Percentiles rank a stretch among this genome's conserved stretches.
Evolutionary conservation across 2,329 filamentous ascomycete species (phyloP).

Genomic region (Tolypocladium nubicola): DNA sequence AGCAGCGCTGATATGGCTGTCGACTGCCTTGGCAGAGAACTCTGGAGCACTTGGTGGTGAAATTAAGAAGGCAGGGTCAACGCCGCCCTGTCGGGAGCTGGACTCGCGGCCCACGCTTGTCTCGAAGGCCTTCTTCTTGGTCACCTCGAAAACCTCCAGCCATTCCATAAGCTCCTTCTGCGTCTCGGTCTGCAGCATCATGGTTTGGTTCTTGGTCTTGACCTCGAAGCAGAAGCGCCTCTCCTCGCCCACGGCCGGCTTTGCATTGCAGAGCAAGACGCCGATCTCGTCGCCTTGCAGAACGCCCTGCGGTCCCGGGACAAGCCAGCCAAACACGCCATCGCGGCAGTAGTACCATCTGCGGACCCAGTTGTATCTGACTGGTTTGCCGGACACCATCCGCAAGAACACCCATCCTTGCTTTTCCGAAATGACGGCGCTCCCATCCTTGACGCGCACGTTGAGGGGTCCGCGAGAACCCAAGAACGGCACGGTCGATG

Average conservation of each 20-base stretch:
- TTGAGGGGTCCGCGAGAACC: slow-evolving; percentile 59
- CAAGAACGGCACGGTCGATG: slow-evolving; percentile 81
- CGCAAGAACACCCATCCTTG: slow-evolving; percentile 90
- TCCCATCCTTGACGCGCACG: slow-evolving; percentile 43
- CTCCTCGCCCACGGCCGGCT: slow-evolving; percentile 85
- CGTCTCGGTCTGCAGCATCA: slow-evolving; percentile 86
- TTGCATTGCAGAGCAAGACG: slow-evolving; percentile 84
- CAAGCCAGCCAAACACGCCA: slow-evolving; percentile 90
- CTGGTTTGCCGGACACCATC: slow-evolving; percentile 75
- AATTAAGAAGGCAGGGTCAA: slow-evolving; percentile 81
- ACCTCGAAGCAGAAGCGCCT: slow-evolving; percentile 96
- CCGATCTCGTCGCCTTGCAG: slow-evolving; percentile 95
- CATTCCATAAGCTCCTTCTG: slow-evolving; percentile 88
- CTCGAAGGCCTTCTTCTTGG: slow-evolving; percentile 86
- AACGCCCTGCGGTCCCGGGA: slow-evolving; percentile 76
- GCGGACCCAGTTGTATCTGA: slow-evolving; percentile 78
- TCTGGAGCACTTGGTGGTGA: slow-evolving; percentile 80
- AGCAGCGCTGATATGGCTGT: slow-evolving; percentile 46
- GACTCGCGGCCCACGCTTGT: slow-evolving; percentile 46
- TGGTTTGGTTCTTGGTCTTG: slow-evolving; percentile 89
- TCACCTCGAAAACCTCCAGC: slow-evolving; percentile 86
- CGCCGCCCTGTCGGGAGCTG: slow-evolving; percentile 33
- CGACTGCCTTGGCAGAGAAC: slow-evolving; percentile 71
- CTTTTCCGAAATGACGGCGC: slow-evolving; percentile 57
- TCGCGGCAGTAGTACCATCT: slow-evolving; percentile 95